Base-by-base conservation (phyloP, 352 stramenopile genomes). In the Phytophthora chlamydospora region DNA sequence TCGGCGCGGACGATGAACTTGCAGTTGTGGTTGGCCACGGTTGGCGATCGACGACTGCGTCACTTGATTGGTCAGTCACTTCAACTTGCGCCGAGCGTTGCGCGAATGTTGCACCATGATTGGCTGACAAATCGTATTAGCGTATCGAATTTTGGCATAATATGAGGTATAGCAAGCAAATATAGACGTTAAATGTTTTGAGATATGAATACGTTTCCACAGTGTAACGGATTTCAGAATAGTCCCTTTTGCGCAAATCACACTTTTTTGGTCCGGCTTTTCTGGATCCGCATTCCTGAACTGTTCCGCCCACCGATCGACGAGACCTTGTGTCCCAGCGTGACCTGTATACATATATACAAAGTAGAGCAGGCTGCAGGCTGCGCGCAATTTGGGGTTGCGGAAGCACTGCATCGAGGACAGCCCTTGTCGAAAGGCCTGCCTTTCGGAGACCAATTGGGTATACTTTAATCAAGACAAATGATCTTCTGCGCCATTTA, bases 201-300 rank as follows among this genome's bases (percentile, higher is more conserved):
- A n/a, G n/a, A n/a, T n/a, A n/a, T n/a, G n/a, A n/a, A n/a, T n/a
- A 44, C 24, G 14, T 5, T 40, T 21, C 14, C 6, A 11, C 19
- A 34, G 36, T 35, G 0, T 55, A 57, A 24, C 2, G 2, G 6
- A 14, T 58, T 8, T 16, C 14, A n/a, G 3, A 36, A 5, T 40
- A n/a, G 29, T 42, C 16, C 39, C 66, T 71, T 53, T 62, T 66
- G 42, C 48, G 36, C 56, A 66, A 66, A 61, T 61, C 53, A 40
- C 34, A 69, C 53, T 58, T 59, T 65, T 65, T 65, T 65, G 27
- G 13, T 52, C 27, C 29, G 60, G 48, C 59, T 24, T 56, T 68
- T 68, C 45, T 63, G 44, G 44, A 62, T 21, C 17, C 49, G 36
- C 36, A 41, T 70, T 64, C 51, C 54, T 43, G 58, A 54, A 63